Evolutionary conservation across 2,329 filamentous ascomycete genomes (phyloP), one percentile per base, ranked within the genome.

Genomic region (Lasiodiplodia theobromae): DNA sequence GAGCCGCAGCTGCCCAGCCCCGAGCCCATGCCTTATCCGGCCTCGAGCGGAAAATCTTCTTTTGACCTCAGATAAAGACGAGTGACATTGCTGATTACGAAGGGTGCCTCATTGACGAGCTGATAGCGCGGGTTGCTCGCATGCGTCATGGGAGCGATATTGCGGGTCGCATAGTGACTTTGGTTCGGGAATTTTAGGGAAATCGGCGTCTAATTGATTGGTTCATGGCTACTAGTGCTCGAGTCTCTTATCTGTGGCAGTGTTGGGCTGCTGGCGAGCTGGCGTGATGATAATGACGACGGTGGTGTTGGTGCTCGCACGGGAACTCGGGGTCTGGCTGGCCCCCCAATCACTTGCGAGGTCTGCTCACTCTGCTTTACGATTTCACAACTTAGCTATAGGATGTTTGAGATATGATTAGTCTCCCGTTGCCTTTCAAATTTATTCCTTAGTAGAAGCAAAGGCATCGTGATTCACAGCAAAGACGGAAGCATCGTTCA

Each of bases 11-110:
- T 34, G 31, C 31, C 31, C 18, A 47, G 44, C 44, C 44, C 44
- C 44, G 21, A 47, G 44, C 44, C 44, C 18, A 47, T 21, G n/a
- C 44, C 44, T 47, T n/a, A 47, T 47, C n/a, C n/a, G n/a, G 54
- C 18, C 34, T 23, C 10, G 34, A 34, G n/a, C 18, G 34, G 21
- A 47, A 60, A 60, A 60, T 60, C 57, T 60, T 60, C 44, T 60
- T 60, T 60, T 60, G 25, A 60, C 57, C 37, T 60, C 57, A 60
- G 57, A 60, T 60, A 60, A 60, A 44, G 57, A 25, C 31, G 11
- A 12, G 34, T 57, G 54, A 57, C 54, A 57, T 34, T 38, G 54
- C 18, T 16, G 31, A 57, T 57, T 57, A 57, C 54, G 14, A 57
- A 57, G 18, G n/a, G 4, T n/a, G 18, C 5, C 12, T 8, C 18